Conservation (phyloP, 169 alveolate genomes). For the Cyclospora cayetanensis region DNA sequence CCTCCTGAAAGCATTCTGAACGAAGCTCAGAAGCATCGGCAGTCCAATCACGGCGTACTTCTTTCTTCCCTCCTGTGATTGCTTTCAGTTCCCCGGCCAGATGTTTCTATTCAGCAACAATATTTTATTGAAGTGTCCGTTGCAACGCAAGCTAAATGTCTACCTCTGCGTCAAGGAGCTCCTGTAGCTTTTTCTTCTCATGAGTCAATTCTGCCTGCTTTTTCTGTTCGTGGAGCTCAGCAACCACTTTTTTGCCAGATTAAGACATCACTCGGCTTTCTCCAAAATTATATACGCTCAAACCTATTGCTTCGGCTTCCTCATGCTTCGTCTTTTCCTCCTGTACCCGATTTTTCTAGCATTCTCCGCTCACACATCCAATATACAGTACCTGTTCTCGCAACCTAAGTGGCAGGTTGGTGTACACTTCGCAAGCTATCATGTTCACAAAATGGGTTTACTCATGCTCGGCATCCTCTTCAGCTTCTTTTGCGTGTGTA, state of each 20-base stretch:
- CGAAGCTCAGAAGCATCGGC: not conserved
- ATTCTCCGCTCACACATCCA: not conserved
- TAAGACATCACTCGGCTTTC: not conserved
- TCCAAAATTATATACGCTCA: not conserved
- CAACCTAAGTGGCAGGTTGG: not conserved
- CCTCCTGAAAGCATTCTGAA: not conserved
- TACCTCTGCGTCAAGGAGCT: conserved; percentile 36
- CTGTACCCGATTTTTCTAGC: not conserved
- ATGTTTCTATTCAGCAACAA: too few species aligned
- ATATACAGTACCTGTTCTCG: conserved; percentile 35
- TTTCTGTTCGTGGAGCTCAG: conserved; percentile 23
- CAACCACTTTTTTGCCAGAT: not conserved
- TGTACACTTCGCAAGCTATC: too few species aligned
- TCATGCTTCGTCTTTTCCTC: conserved; percentile 46
- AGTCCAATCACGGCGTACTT: not conserved
- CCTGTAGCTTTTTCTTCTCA: not conserved
- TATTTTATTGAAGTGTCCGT: too few species aligned
- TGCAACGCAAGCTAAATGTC: not conserved
- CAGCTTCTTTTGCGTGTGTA: conserved; percentile 44
- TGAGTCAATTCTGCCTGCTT: not conserved
- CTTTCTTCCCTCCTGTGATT: not conserved
- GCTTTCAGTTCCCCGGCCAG: conserved; percentile 23
- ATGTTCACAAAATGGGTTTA: not conserved
- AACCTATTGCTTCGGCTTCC: conserved; percentile 34
- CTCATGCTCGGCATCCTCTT: conserved; percentile 50